These are phyloP conservation scores for Ascocoryne sarcoides DNA, from an alignment of 2,329 filamentous ascomycete genomes.

Conservation along the genomic window DNA sequence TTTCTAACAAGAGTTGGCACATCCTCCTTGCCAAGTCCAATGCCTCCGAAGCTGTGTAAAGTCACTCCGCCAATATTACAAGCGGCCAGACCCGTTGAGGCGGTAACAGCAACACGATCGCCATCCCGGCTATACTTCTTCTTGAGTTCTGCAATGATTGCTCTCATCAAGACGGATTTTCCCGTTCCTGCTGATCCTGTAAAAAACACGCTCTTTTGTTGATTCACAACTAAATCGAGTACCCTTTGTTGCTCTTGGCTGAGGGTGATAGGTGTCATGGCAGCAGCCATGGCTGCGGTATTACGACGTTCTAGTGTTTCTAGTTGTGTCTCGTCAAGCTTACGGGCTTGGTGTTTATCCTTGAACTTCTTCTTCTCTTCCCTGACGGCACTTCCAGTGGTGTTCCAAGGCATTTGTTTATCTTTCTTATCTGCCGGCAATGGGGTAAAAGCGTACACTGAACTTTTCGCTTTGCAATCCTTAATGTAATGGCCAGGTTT, in stretches of 20 bases:
- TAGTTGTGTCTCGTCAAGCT: conserved; percentile 35
- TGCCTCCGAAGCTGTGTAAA: conserved; percentile 90
- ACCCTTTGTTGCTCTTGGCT: conserved; percentile 84
- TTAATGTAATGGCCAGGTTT: conserved; percentile 12
- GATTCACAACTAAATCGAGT: conserved; percentile 69
- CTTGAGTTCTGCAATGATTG: conserved; percentile 76
- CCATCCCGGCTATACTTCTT: conserved; percentile 68
- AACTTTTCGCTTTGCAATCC: conserved; percentile 16
- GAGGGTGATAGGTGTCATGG: conserved; percentile 36
- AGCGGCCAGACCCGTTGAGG: conserved; percentile 89
- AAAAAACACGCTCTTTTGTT: conserved; percentile 88
- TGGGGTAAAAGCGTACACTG: conserved; percentile 30
- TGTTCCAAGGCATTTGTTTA: conserved; percentile 55
- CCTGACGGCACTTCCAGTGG: conserved; percentile 64
- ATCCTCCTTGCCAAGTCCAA: conserved; percentile 88
- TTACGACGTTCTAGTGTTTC: conserved; percentile 31
- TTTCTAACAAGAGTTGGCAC: conserved; percentile 77
- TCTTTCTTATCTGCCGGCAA: conserved; percentile 28
- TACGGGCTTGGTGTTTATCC: conserved; percentile 46
- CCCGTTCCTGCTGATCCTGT: conserved; percentile 94
- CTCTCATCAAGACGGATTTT: conserved; percentile 90
- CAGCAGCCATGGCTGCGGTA: conserved; percentile 33
- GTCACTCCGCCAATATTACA: conserved; percentile 97
- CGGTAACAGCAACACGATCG: conserved; percentile 84
- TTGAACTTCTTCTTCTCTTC: conserved; percentile 70